Evolutionary conservation across 1,139 yeast genomes (phyloP).

Genomic region (Taphrina confusa): DNA sequence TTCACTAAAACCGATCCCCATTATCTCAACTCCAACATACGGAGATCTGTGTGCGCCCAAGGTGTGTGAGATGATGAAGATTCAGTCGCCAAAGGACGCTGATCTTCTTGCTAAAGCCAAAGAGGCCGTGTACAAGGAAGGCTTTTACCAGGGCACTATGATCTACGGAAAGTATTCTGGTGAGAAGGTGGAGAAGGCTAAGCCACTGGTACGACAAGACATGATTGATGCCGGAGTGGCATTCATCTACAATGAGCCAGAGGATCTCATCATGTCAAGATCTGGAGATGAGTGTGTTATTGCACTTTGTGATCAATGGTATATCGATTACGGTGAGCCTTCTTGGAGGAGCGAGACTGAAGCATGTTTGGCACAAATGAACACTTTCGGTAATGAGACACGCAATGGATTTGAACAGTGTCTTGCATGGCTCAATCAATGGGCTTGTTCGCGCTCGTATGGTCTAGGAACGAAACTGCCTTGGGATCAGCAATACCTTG

Average conservation of each 20-base stretch:
- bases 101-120: slow-evolving; percentile 87
- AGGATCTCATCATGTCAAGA: slow-evolving; percentile 82
- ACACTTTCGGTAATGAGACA: slow-evolving; percentile 80
- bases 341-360: slow-evolving; percentile 83
- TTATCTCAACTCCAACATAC: slow-evolving; percentile 77
- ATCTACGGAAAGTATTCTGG: slow-evolving; percentile 80
- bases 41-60: slow-evolving; percentile 88
- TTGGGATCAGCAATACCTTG: slow-evolving; percentile 93
- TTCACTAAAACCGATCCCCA: slow-evolving; percentile 65
- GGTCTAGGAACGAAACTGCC: slow-evolving; percentile 96
- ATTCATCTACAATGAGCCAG: slow-evolving; percentile 92
- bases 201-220: slow-evolving; percentile 81
- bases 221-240: slow-evolving; percentile 76
- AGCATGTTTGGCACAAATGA: slow-evolving; percentile 75
- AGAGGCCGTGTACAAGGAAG: slow-evolving; percentile 94
- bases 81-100: slow-evolving; percentile 90
- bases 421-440: slow-evolving; percentile 92
- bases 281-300: slow-evolving; percentile 97
- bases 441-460: slow-evolving; percentile 97
- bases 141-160: slow-evolving; percentile 87
- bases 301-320: slow-evolving; percentile 98
- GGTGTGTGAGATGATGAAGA: slow-evolving; percentile 81
- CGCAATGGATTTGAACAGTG: slow-evolving; percentile 92
- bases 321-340: slow-evolving; percentile 94
- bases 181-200: slow-evolving; percentile 86